Conservation (phyloP, 768 basidiomycete genomes). For the Phanerochaete sordida region DNA sequence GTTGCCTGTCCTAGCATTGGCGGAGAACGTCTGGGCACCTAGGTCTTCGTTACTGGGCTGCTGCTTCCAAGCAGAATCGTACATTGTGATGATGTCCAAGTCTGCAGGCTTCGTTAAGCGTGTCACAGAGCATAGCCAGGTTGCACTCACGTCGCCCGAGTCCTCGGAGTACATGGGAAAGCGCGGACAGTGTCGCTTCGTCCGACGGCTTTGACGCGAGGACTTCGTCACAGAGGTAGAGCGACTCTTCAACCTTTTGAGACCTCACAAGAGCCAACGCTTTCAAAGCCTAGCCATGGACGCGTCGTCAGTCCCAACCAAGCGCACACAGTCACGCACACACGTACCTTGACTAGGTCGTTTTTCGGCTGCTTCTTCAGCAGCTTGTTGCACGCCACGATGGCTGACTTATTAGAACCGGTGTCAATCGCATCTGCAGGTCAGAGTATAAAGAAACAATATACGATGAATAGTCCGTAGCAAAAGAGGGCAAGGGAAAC, state of each 20-base stretch:
- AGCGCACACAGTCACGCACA: not conserved
- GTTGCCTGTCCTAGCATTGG: slow-evolving; percentile 71
- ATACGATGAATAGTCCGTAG: not conserved
- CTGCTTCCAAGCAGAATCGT: slow-evolving; percentile 81
- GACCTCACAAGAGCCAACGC: slow-evolving; percentile 79
- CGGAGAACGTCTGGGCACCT: slow-evolving; percentile 81
- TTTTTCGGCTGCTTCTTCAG: slow-evolving; percentile 82
- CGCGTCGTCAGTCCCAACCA: not conserved
- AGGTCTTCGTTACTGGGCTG: slow-evolving; percentile 81
- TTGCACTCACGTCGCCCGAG: slow-evolving; percentile 58
- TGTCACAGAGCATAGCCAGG: not conserved
- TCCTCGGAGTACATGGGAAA: slow-evolving; percentile 81
- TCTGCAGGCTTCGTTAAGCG: slow-evolving; percentile 37
- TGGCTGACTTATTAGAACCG: slow-evolving; percentile 82
- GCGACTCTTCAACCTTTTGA: slow-evolving; percentile 83
- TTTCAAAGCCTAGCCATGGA: slow-evolving; percentile 62
- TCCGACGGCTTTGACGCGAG: slow-evolving; percentile 69
- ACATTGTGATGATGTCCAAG: slow-evolving; percentile 79
- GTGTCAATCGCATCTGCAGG: slow-evolving; percentile 77
- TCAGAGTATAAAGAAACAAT: not conserved
- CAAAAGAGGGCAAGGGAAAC: not conserved
- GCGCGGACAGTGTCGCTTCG: slow-evolving; percentile 69
- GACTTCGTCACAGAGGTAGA: slow-evolving; percentile 76
- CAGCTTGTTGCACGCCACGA: slow-evolving; percentile 82
- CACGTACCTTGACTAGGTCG: slow-evolving; percentile 60